Evolutionary conservation across 164 flowering plant species (phyloP).

Genomic region (Piper longum): DNA sequence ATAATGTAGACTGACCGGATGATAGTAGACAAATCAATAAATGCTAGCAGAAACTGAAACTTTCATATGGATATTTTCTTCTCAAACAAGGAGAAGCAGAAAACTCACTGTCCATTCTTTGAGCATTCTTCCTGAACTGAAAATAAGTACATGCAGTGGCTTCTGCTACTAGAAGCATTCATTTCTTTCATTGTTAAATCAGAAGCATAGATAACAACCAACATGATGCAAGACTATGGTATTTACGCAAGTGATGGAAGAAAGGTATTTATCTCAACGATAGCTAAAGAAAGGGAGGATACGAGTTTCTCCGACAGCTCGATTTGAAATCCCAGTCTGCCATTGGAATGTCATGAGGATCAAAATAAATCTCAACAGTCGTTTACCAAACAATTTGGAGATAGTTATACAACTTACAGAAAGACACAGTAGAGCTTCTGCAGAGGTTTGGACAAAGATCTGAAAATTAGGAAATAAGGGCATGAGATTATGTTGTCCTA

Average conservation of each 20-base stretch:
- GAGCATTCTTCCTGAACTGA: slow-evolving; percentile 35
- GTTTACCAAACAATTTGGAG: slow-evolving; percentile 2
- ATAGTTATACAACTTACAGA: slow-evolving; percentile 37
- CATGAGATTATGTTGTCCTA: neutral
- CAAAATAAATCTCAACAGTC: neutral
- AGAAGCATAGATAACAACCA: neutral
- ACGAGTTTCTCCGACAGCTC: slow-evolving; percentile 95
- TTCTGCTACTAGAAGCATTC: slow-evolving; percentile 87
- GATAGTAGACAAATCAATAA: too few species aligned
- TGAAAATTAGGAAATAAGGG: slow-evolving; percentile 14
- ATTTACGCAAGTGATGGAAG: neutral
- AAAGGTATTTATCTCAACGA: too few species aligned
- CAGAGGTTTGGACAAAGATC: slow-evolving; percentile 36
- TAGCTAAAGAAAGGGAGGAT: slow-evolving; percentile 20
- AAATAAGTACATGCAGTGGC: slow-evolving; percentile 67
- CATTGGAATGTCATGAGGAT: slow-evolving; percentile 11
- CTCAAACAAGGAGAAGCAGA: neutral
- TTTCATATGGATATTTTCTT: too few species aligned
- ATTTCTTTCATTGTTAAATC: slow-evolving; percentile 45
- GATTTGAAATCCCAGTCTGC: slow-evolving; percentile 73
- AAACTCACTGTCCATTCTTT: slow-evolving; percentile 38
- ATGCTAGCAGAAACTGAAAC: neutral
- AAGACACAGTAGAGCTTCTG: slow-evolving; percentile 46
- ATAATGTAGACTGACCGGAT: too few species aligned
- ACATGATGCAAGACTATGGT: neutral